Conservation (phyloP, 345 rosid species). For the Euphorbia pulcherrima region DNA sequence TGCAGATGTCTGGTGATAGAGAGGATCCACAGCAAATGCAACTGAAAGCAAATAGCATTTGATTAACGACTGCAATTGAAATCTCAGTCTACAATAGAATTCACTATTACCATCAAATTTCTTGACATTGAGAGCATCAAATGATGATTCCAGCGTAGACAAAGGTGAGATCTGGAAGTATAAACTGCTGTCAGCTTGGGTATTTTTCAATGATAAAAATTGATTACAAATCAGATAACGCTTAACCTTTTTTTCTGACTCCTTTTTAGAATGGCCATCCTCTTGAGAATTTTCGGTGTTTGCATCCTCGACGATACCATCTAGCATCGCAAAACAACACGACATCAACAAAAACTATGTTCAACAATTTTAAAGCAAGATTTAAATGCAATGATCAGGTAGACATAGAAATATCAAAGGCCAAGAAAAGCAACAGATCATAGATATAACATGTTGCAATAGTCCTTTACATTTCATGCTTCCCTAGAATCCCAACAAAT, state of each 20-base stretch:
- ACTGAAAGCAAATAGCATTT: conserved; percentile 39
- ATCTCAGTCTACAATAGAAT: conserved; percentile 14
- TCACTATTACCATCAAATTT: conserved; percentile 70
- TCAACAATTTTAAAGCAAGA: conserved; percentile 3
- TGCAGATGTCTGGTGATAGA: conserved; percentile 95
- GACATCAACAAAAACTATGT: conserved; percentile 8
- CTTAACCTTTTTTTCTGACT: conserved; percentile 63
- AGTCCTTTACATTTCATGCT: not conserved
- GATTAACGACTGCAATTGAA: conserved; percentile 20
- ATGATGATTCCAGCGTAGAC: conserved; percentile 76
- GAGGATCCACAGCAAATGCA: conserved; percentile 94
- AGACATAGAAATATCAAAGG: not conserved
- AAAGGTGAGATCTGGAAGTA: conserved; percentile 78
- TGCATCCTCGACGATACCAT: conserved; percentile 39
- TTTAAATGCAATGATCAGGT: not conserved
- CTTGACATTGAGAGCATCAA: conserved; percentile 79
- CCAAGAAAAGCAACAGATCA: not conserved
- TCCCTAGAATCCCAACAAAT: not conserved
- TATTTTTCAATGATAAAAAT: conserved; percentile 4
- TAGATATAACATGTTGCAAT: not conserved
- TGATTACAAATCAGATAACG: conserved; percentile 10
- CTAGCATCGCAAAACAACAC: conserved; percentile 35
- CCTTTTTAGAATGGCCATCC: conserved; percentile 59
- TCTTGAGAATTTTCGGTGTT: conserved; percentile 35
- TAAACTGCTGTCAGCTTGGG: conserved; percentile 24